Evolutionary conservation across 805 yeast genomes (phyloP).

Genomic region (Candida anglica): DNA sequence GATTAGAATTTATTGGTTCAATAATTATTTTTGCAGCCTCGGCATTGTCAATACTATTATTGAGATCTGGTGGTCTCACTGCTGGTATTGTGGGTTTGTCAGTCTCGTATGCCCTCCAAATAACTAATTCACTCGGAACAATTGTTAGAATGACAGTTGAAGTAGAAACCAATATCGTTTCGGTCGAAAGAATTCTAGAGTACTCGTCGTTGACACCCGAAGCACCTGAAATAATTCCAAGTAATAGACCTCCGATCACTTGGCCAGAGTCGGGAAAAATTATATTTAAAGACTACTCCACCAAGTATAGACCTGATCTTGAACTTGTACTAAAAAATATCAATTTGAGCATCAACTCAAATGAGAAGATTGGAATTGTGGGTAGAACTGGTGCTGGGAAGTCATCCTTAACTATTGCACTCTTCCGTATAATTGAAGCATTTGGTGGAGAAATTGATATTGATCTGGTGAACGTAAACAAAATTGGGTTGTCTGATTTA

Average conservation of each 20-base stretch:
- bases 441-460: slow-evolving; percentile 32
- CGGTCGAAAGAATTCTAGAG: slow-evolving; percentile 92
- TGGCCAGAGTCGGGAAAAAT: slow-evolving; percentile 41
- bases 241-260: slow-evolving; percentile 50
- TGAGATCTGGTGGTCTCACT: slow-evolving; percentile 64
- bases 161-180: slow-evolving; percentile 94
- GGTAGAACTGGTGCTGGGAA: slow-evolving; percentile 47
- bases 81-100: slow-evolving; percentile 95
- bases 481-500: slow-evolving; percentile 39
- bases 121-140: slow-evolving; percentile 94
- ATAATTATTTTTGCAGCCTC: slow-evolving; percentile 84
- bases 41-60: slow-evolving; percentile 68
- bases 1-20: slow-evolving; percentile 90
- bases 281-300: slow-evolving; percentile 33
- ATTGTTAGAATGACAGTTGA: slow-evolving; percentile 98
- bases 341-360: slow-evolving; percentile 30
- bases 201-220: slow-evolving; percentile 78
- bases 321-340: slow-evolving; percentile 40
- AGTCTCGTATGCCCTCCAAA: slow-evolving; percentile 86
- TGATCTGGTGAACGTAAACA: slow-evolving; percentile 29
- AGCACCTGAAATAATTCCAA: slow-evolving; percentile 69
- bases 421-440: slow-evolving; percentile 41
- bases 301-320: slow-evolving; percentile 42
- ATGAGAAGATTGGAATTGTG: slow-evolving; percentile 41
- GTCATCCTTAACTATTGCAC: slow-evolving; percentile 40